Conservation (phyloP, 2,329 filamentous ascomycete species). For the Monosporascus sp. region DNA sequence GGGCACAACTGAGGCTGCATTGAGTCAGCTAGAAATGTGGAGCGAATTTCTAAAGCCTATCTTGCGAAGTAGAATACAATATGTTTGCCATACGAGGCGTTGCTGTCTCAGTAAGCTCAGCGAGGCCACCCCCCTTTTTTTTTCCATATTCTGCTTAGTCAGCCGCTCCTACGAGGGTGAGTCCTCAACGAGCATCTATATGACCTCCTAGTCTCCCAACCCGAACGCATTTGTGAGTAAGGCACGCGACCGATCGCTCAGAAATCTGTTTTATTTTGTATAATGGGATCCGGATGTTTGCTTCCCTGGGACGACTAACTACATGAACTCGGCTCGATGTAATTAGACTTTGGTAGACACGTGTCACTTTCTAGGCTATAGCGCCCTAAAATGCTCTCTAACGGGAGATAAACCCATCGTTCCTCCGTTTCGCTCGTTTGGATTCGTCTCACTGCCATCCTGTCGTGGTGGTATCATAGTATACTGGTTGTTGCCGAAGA, state of each 20-base stretch:
- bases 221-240: slow-evolving; percentile 20
- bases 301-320: slow-evolving; percentile 19
- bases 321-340: slow-evolving; percentile 18
- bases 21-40: neutral
- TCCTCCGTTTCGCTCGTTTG: slow-evolving; percentile 13
- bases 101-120: too few relatives aligned
- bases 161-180: slow-evolving; percentile 14
- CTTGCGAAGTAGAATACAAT: too few relatives aligned
- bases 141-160: slow-evolving; percentile 10
- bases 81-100: too few relatives aligned
- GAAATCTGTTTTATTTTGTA: slow-evolving; percentile 17
- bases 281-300: slow-evolving; percentile 13
- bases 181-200: slow-evolving; percentile 14
- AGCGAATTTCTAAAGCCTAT: too few relatives aligned
- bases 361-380: slow-evolving; percentile 14
- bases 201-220: slow-evolving; percentile 19
- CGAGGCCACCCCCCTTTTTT: neutral
- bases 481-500: slow-evolving; percentile 38
- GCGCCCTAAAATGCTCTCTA: slow-evolving; percentile 24
- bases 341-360: slow-evolving; percentile 21
- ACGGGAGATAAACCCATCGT: slow-evolving; percentile 23
- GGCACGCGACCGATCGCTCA: slow-evolving; percentile 19
- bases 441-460: slow-evolving; percentile 15
- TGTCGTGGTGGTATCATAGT: slow-evolving; percentile 28
- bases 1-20: neutral